phyloP scores from a whole-genome alignment of 495 filamentous ascomycete species.

The Aspergillus heteromorphus region DNA sequence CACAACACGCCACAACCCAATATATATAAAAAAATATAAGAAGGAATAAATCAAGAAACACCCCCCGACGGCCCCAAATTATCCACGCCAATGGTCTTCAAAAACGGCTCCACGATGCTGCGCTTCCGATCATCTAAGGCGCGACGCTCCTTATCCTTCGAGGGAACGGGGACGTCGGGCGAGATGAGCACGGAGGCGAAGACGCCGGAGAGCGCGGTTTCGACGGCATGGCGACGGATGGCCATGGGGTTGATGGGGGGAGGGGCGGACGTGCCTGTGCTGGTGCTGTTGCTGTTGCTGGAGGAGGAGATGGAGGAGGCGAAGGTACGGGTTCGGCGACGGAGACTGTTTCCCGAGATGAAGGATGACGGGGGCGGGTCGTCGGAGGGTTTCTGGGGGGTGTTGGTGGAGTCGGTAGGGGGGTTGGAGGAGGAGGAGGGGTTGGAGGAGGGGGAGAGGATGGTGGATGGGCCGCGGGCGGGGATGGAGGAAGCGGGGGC shows the following conservation, averaged over 20 bases:
- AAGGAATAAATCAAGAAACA: constrained; percentile 6
- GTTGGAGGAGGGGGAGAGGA: constrained; percentile 2
- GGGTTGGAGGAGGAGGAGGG: constrained; percentile 1
- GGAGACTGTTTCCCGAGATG: constrained; percentile 30
- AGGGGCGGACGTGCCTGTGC: not conserved
- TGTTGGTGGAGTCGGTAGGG: no score
- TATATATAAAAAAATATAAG: no score
- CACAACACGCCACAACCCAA: no score
- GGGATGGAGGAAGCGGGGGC: constrained; percentile 28
- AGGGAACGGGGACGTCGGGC: constrained; percentile 19
- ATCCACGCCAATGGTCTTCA: constrained; percentile 41
- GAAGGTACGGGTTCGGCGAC: constrained; percentile 22
- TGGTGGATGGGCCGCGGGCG: constrained; percentile 2
- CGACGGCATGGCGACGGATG: constrained; percentile 32
- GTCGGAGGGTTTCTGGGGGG: constrained; percentile 3
- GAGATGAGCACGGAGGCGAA: constrained; percentile 38
- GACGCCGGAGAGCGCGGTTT: constrained; percentile 25
- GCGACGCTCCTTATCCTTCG: constrained; percentile 40
- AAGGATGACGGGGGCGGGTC: constrained; percentile 26
- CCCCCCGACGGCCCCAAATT: constrained; percentile 35
- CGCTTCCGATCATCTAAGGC: constrained; percentile 37
- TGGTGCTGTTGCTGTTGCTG: no score
- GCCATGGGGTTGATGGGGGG: constrained; percentile 8
- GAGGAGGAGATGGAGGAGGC: constrained; percentile 14
- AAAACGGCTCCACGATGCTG: constrained; percentile 40